Evolutionary conservation across 345 rosid genomes (phyloP), one percentile per base, ranked within the genome.

Genomic region (Reutealis trisperma): DNA sequence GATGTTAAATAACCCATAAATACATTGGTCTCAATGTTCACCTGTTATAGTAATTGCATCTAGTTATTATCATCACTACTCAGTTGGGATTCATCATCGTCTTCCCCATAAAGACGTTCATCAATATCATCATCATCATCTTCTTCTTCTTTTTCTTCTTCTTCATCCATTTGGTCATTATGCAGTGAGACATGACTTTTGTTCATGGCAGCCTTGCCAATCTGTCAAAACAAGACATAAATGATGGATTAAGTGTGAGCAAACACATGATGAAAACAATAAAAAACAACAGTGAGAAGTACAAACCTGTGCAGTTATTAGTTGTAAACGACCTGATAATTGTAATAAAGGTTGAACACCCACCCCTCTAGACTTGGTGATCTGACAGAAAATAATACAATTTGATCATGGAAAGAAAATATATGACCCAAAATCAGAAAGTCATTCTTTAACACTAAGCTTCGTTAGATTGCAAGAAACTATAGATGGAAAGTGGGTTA

Each of bases 321-420:
- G 94, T 76, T 91, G 92, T 76, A 92, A 84, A 71, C 98, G 94
- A 24, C 99, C 99, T 24, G 96, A 86, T 74, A 92, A 83, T 75
- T 88, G 95, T 73, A 94, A 79, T 76, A 93, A 85, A 77, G 91
- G 87, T 84, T 86, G 90, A 87, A 89, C 63, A 76, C 91, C 88
- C 16, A 45, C 80, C 77, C 85, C 90, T 82, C 95, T 88, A 72
- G 88, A 81, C 80, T 81, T 87, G 42, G 89, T 81, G 59, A 84
- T 87, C 99, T 92, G 81, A 47, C 74, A 78, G 59, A 83, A 69
- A 45, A 81, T 75, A 71, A 61, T 12, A 71, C 15, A 24, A 60
- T 57, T 67, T 80, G 65, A 75, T 59, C 54, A 49, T 60, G 41
- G 41, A 34, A 67, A 27, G 10, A 6, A 75, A 69, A 42, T 44